A percentile compares a stretch with the other conserved stretches of the same genome.
Evolutionary conservation across 805 yeast species (phyloP).

Genomic region (Candida fluviatilis): DNA sequence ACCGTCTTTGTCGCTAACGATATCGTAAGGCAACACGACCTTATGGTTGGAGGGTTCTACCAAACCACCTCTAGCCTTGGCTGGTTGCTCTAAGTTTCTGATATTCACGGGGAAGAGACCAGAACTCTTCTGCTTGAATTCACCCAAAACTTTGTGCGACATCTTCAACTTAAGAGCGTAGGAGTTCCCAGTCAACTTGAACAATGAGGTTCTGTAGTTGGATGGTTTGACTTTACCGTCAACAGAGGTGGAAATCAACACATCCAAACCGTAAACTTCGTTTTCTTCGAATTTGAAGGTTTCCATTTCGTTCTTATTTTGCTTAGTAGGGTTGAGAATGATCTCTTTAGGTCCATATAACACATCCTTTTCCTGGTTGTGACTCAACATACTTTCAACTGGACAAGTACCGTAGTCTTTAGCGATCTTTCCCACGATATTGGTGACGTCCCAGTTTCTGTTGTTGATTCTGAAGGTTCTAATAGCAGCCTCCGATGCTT

Average conservation of each 20-base stretch:
- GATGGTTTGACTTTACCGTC: slow-evolving; percentile 64
- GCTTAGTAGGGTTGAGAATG: slow-evolving; percentile 69
- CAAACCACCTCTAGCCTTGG: slow-evolving; percentile 70
- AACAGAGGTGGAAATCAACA: slow-evolving; percentile 57
- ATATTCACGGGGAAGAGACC: slow-evolving; percentile 61
- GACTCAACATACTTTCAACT: slow-evolving; percentile 73
- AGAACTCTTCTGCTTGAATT: slow-evolving; percentile 60
- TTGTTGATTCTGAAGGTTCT: slow-evolving; percentile 63
- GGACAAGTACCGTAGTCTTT: slow-evolving; percentile 56
- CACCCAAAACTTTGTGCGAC: slow-evolving; percentile 62
- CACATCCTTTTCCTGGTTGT: slow-evolving; percentile 63
- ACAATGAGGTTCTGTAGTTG: slow-evolving; percentile 62
- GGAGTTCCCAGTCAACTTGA: slow-evolving; percentile 65
- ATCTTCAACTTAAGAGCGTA: slow-evolving; percentile 69
- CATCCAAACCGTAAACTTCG: slow-evolving; percentile 75
- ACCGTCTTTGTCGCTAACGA: slow-evolving; percentile 62
- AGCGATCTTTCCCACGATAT: slow-evolving; percentile 58
- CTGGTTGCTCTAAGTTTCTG: slow-evolving; percentile 62
- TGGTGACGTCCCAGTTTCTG: slow-evolving; percentile 73
- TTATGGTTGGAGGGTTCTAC: slow-evolving; percentile 68
- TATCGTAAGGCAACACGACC: slow-evolving; percentile 64
- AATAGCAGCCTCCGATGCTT: slow-evolving; percentile 76
- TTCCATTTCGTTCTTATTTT: slow-evolving; percentile 60
- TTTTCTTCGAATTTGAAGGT: slow-evolving; percentile 64
- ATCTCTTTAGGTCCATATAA: slow-evolving; percentile 73